These are phyloP conservation scores for Talaromyces sp. DNA, from an alignment of 2,329 filamentous ascomycete species.

Conservation along the genomic window DNA sequence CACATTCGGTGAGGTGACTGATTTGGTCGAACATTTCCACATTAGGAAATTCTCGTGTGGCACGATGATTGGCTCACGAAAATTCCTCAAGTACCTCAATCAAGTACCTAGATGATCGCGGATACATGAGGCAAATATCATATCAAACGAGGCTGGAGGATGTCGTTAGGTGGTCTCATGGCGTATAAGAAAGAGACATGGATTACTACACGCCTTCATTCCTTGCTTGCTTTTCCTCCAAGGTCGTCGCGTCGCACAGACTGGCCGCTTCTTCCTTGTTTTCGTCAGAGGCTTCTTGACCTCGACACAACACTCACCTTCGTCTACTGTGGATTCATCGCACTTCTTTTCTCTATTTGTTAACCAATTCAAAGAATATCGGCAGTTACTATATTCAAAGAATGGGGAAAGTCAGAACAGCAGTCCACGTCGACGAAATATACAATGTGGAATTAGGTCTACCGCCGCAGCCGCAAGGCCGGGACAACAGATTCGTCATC, in stretches of 20 bases:
- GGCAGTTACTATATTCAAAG: not conserved
- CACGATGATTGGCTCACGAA: constrained; percentile 1
- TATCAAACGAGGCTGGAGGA: not conserved
- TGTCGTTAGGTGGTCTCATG: not conserved
- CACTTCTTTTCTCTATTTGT: not conserved
- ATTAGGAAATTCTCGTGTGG: not conserved
- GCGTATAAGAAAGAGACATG: not conserved
- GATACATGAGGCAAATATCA: not conserved
- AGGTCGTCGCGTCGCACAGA: not conserved
- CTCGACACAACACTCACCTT: not conserved
- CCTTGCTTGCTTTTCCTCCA: not conserved
- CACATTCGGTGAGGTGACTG: not conserved
- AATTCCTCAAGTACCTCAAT: not conserved
- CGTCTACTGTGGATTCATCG: not conserved
- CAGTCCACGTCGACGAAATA: constrained; percentile 7
- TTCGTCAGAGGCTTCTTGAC: not conserved
- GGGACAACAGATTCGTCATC: constrained; percentile 14
- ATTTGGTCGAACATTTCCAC: not conserved
- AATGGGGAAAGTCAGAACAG: constrained; percentile 16
- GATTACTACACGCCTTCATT: too few relatives aligned
- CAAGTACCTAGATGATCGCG: not conserved
- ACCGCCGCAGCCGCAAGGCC: constrained; percentile 1
- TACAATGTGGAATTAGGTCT: constrained; percentile 14
- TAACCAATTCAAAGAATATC: too few relatives aligned
- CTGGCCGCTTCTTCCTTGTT: not conserved